Evolutionary conservation across 345 rosid species (phyloP), one percentile per base, ranked within the genome.

Genomic region (Eucalyptus urophylla): DNA sequence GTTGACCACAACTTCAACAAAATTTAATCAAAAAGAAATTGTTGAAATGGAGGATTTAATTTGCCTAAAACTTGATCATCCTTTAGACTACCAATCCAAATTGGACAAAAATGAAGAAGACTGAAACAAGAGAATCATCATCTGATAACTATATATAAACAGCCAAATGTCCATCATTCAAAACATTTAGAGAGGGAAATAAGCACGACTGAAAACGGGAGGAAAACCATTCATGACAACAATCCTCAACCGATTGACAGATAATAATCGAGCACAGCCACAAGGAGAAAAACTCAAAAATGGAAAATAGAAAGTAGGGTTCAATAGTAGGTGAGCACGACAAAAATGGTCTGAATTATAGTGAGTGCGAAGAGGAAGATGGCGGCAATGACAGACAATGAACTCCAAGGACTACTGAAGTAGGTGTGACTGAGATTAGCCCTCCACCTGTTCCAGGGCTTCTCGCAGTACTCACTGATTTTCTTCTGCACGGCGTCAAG

Each of bases 321-420:
- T 72, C 25, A 72, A 19, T 9, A 9, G 45, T 37, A 72, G 81
- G 14, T n/a, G 76, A 65, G 33, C 76, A 65, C 76, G 21, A 31
- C 1, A 65, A n/a, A 65, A 7, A 14, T 14, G 31, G 94, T 92
- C 87, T 92, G 92, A 27, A n/a, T 88, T 33, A 91, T 90, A 6
- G 95, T 92, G 89, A 95, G 92, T 44, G 92, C 91, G 62, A 94
- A 93, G 29, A 94, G 93, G 86, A 94, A 91, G 89, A 92, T 1
- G 5, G 91, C 95, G 16, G 92, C 93, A 17, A 91, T 88, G 9
- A 93, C 85, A 17, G 96, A 91, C 29, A 93, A 87, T 14, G 91
- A 60, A 50, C 94, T 92, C 96, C 95, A 92, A 13, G 96, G 94
- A 83, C 87, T 94, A 65, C 91, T 91, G 89, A 93, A 94, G 87